These are phyloP conservation scores for Scheffersomyces amazonensis DNA, from an alignment of 805 yeast species.

Conservation along the genomic window DNA sequence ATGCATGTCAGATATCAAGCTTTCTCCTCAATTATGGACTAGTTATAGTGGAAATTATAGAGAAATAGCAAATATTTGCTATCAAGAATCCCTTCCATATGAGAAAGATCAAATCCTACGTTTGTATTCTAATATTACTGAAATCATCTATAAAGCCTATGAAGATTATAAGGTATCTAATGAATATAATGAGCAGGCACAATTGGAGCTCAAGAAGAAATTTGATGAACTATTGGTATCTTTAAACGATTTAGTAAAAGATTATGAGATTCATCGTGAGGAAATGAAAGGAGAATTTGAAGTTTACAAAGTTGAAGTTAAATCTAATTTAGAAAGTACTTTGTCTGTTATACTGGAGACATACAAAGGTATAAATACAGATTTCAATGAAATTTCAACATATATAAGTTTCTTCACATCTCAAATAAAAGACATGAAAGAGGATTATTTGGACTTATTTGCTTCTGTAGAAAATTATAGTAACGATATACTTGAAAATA, in stretches of 20 bases:
- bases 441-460: neutral
- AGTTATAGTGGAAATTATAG: conserved; percentile 66
- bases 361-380: conserved; percentile 5
- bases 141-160: conserved; percentile 9
- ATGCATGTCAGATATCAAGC: conserved; percentile 43
- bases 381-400: conserved; percentile 3
- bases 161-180: conserved; percentile 7
- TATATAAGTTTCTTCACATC: conserved; percentile 4
- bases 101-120: conserved; percentile 49
- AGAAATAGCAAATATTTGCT: conserved; percentile 50
- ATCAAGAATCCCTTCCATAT: conserved; percentile 48
- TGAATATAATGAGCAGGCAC: conserved; percentile 5
- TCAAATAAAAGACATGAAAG: conserved; percentile 1
- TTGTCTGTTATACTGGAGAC: conserved; percentile 1
- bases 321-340: conserved; percentile 3
- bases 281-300: conserved; percentile 1
- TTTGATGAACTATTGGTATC: conserved; percentile 10
- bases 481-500: conserved; percentile 1
- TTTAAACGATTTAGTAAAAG: conserved; percentile 2
- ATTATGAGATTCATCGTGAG: neutral
- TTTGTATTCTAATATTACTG: conserved; percentile 47
- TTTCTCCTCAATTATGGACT: conserved; percentile 66
- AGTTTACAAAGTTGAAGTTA: conserved; percentile 5
- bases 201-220: conserved; percentile 6
- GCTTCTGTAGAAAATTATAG: neutral